Conservation (phyloP, 2,329 filamentous ascomycete species). For the Reticulascus tulasneorum region DNA sequence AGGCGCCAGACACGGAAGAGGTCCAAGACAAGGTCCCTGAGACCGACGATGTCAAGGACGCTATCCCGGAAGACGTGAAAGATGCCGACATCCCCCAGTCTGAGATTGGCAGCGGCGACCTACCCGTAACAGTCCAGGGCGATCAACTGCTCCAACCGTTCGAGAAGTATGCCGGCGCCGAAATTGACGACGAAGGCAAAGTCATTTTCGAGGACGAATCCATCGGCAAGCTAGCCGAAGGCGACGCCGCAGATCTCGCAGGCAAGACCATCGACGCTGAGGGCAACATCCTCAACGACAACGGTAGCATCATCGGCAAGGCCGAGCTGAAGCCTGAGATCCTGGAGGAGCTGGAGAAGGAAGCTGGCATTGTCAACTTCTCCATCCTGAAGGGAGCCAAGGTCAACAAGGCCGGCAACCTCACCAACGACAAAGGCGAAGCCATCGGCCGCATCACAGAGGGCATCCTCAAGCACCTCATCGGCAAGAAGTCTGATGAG, state of each 20-base stretch:
- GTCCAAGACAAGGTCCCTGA: slow-evolving; percentile 7
- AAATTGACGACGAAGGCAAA: slow-evolving; percentile 30
- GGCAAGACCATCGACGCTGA: slow-evolving; percentile 32
- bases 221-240: slow-evolving; percentile 33
- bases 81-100: slow-evolving; percentile 11
- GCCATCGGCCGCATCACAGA: slow-evolving; percentile 59
- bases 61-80: slow-evolving; percentile 13
- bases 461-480: slow-evolving; percentile 59
- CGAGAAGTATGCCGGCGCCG: slow-evolving; percentile 30
- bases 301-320: slow-evolving; percentile 28
- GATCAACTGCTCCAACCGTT: slow-evolving; percentile 22
- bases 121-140: slow-evolving; percentile 10
- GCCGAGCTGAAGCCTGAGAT: slow-evolving; percentile 27
- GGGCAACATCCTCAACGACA: slow-evolving; percentile 31
- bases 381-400: slow-evolving; percentile 48
- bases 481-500: slow-evolving; percentile 61
- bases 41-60: slow-evolving; percentile 8
- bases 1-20: slow-evolving; percentile 1
- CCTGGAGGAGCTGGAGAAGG: slow-evolving; percentile 22
- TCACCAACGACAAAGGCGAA: slow-evolving; percentile 49
- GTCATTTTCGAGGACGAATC: slow-evolving; percentile 32
- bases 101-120: slow-evolving; percentile 6
- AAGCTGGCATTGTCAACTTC: slow-evolving; percentile 34
- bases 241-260: slow-evolving; percentile 28
- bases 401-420: slow-evolving; percentile 57